Base-by-base conservation (phyloP, 2,329 filamentous ascomycete genomes). In the Aspergillus texensis region DNA sequence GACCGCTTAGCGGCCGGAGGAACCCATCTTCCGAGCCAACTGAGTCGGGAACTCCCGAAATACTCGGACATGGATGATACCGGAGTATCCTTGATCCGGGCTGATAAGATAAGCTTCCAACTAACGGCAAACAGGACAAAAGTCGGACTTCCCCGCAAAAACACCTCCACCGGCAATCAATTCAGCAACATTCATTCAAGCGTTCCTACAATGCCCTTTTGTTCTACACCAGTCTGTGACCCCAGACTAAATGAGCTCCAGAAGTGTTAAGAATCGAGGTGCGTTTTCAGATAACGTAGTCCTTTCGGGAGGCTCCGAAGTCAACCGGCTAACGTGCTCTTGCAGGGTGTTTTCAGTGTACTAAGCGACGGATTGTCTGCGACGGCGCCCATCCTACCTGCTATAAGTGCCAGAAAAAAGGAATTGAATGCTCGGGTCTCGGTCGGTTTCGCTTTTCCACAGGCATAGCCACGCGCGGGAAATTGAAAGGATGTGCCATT, bases 341-440 rank as follows among this genome's bases (percentile, higher is more conserved):
- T 45, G 5, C 59, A 74, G 77, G 77, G 11, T 79, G 77, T 61
- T 73, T 76, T 36, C 68, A 78, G 57, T 79, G 77, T 60, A 74
- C 73, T 10, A 72, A 76, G 45, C 74, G 77, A 12, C 75, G 77
- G 12, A 76, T 79, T 26, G 64, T 75, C 57, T 79, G 77, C 59
- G 77, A 79, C 61, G 62, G 68, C n/a, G 67, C 65, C 8, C 65
- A 73, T 28, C 77, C 76, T 2, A 61, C 59, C 6, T 79, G 77
- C 57, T 39, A 57, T 0, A 79, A 79, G 58, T 79, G 77, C 43
- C 30, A 66, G 12, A 70, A 71, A 4, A 72, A 71, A 30, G 74
- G 74, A 1, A 61, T 78, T 3, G 57, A 65, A 1, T 79, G 77
- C 60, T 72, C 71, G 10, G 77, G 77, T 0, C 66, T 70, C 4